Evolutionary conservation across 495 filamentous ascomycete species (phyloP).

Genomic region (Cercophora sp.): DNA sequence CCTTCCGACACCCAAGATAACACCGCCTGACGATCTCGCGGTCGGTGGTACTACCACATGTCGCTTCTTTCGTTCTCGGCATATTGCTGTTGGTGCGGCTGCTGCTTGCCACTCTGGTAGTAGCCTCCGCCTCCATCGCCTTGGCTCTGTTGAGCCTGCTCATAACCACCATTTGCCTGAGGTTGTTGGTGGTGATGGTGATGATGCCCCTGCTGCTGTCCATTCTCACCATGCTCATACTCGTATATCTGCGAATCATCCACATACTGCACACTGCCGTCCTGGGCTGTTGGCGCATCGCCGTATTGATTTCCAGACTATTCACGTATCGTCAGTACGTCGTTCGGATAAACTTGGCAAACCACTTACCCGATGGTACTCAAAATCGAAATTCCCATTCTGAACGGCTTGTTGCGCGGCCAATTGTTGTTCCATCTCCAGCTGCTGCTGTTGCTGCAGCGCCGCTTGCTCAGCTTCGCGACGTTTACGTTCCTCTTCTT

Average conservation of each 20-base stretch:
- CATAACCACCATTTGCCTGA: slow-evolving; percentile 3
- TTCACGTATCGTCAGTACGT: neutral
- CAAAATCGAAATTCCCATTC: slow-evolving; percentile 41
- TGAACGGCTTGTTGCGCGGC: slow-evolving; percentile 39
- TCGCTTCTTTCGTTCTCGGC: slow-evolving; percentile 20
- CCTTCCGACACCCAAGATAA: neutral
- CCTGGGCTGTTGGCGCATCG: slow-evolving; percentile 35
- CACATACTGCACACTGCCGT: slow-evolving; percentile 36
- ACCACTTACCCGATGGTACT: slow-evolving; percentile 50
- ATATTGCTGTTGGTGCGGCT: slow-evolving; percentile 14
- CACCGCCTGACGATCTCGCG: neutral
- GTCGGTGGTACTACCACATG: slow-evolving; percentile 29
- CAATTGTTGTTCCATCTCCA: slow-evolving; percentile 47
- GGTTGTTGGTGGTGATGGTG: slow-evolving; percentile 15
- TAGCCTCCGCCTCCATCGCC: slow-evolving; percentile 9
- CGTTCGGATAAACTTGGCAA: no score
- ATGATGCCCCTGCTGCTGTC: slow-evolving; percentile 3
- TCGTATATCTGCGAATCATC: slow-evolving; percentile 48
- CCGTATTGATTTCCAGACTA: slow-evolving; percentile 42
- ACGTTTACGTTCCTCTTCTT: slow-evolving; percentile 59
- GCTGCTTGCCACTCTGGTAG: slow-evolving; percentile 19
- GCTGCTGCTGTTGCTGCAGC: slow-evolving; percentile 36
- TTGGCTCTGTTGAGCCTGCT: slow-evolving; percentile 5
- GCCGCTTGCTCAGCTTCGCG: slow-evolving; percentile 59
- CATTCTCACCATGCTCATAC: slow-evolving; percentile 38